Percentiles rank a stretch among this genome's conserved stretches.
Conservation (phyloP, 345 rosid species). For the Eucalyptus marginata region DNA sequence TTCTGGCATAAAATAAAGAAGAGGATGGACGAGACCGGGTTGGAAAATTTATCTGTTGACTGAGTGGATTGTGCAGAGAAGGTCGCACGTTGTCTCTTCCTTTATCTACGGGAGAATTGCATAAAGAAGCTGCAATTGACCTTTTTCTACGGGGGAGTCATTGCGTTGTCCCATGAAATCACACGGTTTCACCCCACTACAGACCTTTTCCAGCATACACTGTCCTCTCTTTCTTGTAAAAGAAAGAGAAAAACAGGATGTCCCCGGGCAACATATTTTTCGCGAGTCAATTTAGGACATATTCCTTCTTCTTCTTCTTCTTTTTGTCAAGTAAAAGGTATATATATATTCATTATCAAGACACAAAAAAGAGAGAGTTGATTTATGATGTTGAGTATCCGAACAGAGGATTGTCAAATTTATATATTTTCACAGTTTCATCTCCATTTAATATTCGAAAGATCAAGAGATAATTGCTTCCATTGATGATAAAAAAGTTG, state of each 20-base stretch:
- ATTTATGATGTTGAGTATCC: neutral
- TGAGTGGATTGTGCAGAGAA: neutral
- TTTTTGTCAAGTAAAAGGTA: neutral
- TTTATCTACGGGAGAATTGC: neutral
- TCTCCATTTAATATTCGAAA: neutral
- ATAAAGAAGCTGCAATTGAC: neutral
- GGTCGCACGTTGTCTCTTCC: neutral
- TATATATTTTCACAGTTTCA: rapidly evolving
- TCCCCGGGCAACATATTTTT: neutral
- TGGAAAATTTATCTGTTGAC: neutral
- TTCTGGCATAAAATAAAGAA: neutral
- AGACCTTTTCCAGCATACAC: neutral
- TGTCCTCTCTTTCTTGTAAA: neutral
- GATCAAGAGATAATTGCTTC: neutral
- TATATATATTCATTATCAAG: neutral
- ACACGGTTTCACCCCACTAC: neutral
- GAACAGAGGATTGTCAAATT: neutral
- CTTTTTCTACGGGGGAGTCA: neutral
- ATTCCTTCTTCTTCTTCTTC: neutral
- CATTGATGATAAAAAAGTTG: neutral
- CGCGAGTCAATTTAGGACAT: neutral
- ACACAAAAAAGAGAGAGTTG: neutral
- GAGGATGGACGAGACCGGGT: neutral
- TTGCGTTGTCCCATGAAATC: neutral
- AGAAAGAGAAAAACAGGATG: neutral